Base-by-base conservation (phyloP, 345 rosid species). In the Ailanthus altissimus region DNA sequence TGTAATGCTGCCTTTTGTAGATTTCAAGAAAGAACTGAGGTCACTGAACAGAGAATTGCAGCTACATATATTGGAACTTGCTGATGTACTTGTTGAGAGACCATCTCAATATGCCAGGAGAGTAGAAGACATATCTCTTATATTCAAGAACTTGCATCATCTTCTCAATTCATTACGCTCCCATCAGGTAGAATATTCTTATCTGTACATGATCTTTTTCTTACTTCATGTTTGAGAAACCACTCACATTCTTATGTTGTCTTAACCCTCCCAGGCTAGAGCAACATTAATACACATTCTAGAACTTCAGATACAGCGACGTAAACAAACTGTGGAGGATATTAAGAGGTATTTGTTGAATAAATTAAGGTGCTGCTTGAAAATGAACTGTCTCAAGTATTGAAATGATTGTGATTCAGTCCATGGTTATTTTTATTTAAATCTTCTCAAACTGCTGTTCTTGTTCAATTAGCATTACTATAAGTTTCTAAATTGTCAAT, bases 41-140 rank as follows among this genome's bases (percentile, higher is more conserved):
- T 84, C 89, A 0, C 83, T 96, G 56, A 96, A 92, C 79, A 86
- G 99, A 80, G 97, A 96, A 68, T 70, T 96, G 73, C 98, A 96
- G 81, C 85, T 96, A 72, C 97, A 96, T 77, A 89, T 93, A 76
- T 77, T 96, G 85, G 97, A 92, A 82, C 97, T 96, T 70, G 92
- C 97, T 54, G 99, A 96, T 85, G 94, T 91, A 78, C 97, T 92
- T 80, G 94, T 96, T 75, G 99, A 91, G 78, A 91, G 98, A 66
- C 99, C 98, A 16, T 93, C 99, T 62, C 97, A 93, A 76, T 96
- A 93, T 71, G 99, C 98, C 6, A 90, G 97, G 86, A 86, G 94
- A 79, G 94, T 92, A 46, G 98, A 93, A 79, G 97, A 96, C 28
- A 88, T 96, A 40, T 96, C 98, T 60, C 90, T 94, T 3, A 86